A percentile compares a stretch with the other conserved stretches of the same genome.
These are phyloP conservation scores for Ceratobasidium papillatum DNA, from an alignment of 1,284 basidiomycete species.

Conservation along the genomic window DNA sequence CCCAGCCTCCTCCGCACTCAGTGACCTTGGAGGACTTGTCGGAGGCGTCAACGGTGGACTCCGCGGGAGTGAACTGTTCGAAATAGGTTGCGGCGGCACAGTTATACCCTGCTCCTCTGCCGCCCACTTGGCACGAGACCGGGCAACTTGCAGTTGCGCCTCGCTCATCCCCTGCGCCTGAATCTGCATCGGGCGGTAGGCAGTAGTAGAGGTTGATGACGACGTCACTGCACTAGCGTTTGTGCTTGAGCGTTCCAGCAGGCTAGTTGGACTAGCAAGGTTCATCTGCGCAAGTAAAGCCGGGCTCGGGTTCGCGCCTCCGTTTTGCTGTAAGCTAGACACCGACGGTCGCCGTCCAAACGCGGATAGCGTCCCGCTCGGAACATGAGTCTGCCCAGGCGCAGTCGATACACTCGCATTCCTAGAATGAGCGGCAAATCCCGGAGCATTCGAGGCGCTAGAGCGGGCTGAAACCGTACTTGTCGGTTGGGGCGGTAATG, in stretches of 20 bases:
- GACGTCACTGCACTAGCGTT: neutral
- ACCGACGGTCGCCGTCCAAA: conserved; percentile 32
- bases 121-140: conserved; percentile 41
- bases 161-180: conserved; percentile 35
- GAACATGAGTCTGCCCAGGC: conserved; percentile 27
- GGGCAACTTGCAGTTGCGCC: conserved; percentile 38
- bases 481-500: conserved; percentile 14
- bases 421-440: neutral
- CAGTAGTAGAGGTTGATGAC: conserved; percentile 5
- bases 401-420: conserved; percentile 17
- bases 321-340: conserved; percentile 17
- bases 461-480: neutral
- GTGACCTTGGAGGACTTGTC: conserved; percentile 28
- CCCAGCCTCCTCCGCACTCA: conserved; percentile 36
- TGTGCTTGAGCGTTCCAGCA: conserved; percentile 9
- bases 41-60: conserved; percentile 15
- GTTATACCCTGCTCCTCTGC: conserved; percentile 29
- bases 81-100: neutral
- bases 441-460: neutral
- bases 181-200: conserved; percentile 7
- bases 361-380: conserved; percentile 27
- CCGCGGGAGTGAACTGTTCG: conserved; percentile 15
- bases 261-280: neutral
- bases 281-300: conserved; percentile 12
- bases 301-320: neutral